Base-by-base conservation (phyloP, 2,329 filamentous ascomycete species). In the Colletotrichum sp. region DNA sequence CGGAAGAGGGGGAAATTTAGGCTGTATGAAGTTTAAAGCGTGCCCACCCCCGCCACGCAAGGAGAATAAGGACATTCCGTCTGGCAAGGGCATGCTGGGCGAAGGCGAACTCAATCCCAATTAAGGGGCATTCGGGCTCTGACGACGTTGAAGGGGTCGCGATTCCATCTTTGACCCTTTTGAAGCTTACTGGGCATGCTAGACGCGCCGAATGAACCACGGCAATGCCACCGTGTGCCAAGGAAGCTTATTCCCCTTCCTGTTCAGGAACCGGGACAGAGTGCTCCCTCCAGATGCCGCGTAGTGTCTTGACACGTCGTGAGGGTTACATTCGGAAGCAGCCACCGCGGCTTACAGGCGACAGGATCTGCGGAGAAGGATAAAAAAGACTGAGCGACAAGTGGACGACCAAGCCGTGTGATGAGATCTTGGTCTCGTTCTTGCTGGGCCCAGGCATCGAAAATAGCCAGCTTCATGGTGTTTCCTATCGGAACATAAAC, bases 11-110 rank as follows among this genome's bases (percentile, higher is more conserved):
- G 43, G 18, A 69, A 36, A 69, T 74, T 75, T 76, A 74, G 74
- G 36, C 74, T 68, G 74, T 76, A 69, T 74, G 58, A 57, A 48
- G 64, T 69, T 74, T 55, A 69, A 60, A 74, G 65, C 71, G 13
- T 58, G 15, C 73, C 43, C 65, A 61, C 63, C 6, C 60, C 18
- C 30, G 36, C 38, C n/a, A 55, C 24, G 30, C 12, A 18, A 52
- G 30, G 8, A 36, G 24, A 24, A 36, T 9, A 60, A 15, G 16
- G 21, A 30, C 15, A 15, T 48, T 2, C 18, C 72, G 30, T 38
- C 8, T 24, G 48, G 30, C 48, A 65, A 69, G 32, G 34, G 18
- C 26, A 65, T 74, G 43, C 70, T 68, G 13, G 72, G 24, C 18
- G 15, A 32, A 12, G 36, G 3, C 13, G 36, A 67, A 67, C 36